A percentile compares a stretch with the other conserved stretches of the same genome.
phyloP scores from a whole-genome alignment of 2,329 filamentous ascomycete species.

The Paraconiothyrium sp. region DNA sequence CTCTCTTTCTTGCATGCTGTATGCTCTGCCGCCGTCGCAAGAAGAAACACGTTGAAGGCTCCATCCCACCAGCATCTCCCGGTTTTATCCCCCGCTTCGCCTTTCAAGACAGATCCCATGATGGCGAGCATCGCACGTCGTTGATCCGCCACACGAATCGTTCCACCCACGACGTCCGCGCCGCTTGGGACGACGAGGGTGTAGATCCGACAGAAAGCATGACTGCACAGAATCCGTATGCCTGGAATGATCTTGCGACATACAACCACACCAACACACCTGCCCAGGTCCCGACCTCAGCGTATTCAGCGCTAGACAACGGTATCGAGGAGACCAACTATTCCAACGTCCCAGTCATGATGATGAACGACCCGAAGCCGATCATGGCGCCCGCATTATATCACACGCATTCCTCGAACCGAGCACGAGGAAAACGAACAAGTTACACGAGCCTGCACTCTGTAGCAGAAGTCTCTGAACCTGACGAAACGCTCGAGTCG shows the following conservation, averaged over 20 bases:
- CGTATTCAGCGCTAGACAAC: constrained; percentile 8
- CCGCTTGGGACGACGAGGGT: constrained; percentile 45
- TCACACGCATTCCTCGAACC: constrained; percentile 47
- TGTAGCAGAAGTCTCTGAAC: constrained; percentile 45
- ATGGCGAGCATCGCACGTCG: constrained; percentile 35
- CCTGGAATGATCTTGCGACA: constrained; percentile 1
- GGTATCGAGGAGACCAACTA: constrained; percentile 8
- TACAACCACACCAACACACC: constrained; percentile 3
- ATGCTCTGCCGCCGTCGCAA: constrained; percentile 37
- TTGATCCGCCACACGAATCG: constrained; percentile 24
- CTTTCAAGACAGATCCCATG: constrained; percentile 40
- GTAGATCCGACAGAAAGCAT: constrained; percentile 27
- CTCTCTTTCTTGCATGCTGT: constrained; percentile 37
- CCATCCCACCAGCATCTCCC: constrained; percentile 44
- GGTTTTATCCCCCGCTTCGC: constrained; percentile 49
- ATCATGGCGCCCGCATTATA: constrained; percentile 38
- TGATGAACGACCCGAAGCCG: constrained; percentile 30
- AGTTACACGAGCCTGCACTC: constrained; percentile 44
- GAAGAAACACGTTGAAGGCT: constrained; percentile 33
- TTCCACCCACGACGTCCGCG: constrained; percentile 22
- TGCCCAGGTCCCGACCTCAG: constrained; percentile 11
- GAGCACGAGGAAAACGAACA: constrained; percentile 43
- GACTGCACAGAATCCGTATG: constrained; percentile 18
- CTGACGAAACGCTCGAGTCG: constrained; percentile 37
- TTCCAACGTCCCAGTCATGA: constrained; percentile 22